Evolutionary conservation across 331 rosid genomes (phyloP).

Genomic region (Quercus phellos): DNA sequence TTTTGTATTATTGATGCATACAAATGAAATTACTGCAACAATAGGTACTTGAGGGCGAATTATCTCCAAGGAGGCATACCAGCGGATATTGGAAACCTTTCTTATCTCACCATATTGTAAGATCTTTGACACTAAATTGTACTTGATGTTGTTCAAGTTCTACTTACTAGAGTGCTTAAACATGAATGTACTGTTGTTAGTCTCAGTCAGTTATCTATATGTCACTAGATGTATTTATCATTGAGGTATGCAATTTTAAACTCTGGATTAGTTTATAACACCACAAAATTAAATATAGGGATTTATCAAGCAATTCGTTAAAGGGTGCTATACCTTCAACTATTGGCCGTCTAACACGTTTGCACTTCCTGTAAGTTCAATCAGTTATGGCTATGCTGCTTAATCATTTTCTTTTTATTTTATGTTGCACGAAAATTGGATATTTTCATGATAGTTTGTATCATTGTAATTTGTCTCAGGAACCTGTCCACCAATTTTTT

Average conservation of each 20-base stretch:
- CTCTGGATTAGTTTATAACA: background rate
- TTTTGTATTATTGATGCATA: background rate
- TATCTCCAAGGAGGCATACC: slow-evolving; percentile 91
- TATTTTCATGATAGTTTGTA: background rate
- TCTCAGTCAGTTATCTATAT: background rate
- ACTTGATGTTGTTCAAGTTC: background rate
- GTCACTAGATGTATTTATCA: too few species aligned
- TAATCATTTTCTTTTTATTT: background rate
- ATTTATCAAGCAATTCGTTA: slow-evolving; percentile 73
- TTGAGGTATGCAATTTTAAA: background rate
- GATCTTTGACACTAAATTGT: slow-evolving; percentile 12
- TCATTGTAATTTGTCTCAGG: slow-evolving; percentile 39
- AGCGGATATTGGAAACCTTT: slow-evolving; percentile 79
- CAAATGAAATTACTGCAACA: slow-evolving; percentile 9
- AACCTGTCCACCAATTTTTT: slow-evolving; percentile 84
- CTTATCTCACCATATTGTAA: slow-evolving; percentile 75
- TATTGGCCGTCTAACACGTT: slow-evolving; percentile 63
- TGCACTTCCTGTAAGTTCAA: slow-evolving; percentile 60
- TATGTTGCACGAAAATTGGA: background rate
- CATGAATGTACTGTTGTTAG: background rate
- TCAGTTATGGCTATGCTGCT: background rate
- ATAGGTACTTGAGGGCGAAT: slow-evolving; percentile 83
- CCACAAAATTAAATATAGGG: slow-evolving; percentile 38
- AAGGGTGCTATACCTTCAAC: slow-evolving; percentile 91
- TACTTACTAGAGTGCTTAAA: background rate